A percentile compares a stretch with the other conserved stretches of the same genome.
phyloP scores from a whole-genome alignment of 148 eudicot species.

The Diospyros lotus region DNA sequence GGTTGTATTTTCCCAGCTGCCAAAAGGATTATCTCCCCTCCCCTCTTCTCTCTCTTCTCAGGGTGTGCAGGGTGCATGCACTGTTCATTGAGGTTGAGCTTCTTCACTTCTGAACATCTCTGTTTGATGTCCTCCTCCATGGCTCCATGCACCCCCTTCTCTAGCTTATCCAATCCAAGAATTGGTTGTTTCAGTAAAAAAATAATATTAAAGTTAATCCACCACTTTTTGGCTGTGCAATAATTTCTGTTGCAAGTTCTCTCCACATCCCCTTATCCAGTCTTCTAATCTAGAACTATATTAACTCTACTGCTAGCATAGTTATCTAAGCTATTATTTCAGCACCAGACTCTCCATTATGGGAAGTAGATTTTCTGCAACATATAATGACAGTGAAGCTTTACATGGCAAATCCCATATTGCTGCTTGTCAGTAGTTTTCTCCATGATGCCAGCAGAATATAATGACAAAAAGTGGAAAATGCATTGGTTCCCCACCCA shows the following conservation, averaged over 20 bases:
- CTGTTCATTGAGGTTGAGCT: not conserved
- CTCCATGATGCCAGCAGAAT: not conserved
- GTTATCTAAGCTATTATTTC: not conserved
- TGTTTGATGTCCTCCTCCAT: no score
- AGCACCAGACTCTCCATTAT: not conserved
- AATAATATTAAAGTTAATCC: no score
- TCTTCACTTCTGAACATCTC: not conserved
- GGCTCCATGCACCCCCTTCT: no score
- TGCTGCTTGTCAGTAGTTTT: not conserved
- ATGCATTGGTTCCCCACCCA: not conserved
- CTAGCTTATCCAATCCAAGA: no score
- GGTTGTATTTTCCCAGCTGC: not conserved
- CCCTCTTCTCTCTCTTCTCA: not conserved
- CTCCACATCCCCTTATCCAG: no score
- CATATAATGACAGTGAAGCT: not conserved
- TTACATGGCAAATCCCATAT: not conserved
- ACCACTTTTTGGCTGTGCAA: no score
- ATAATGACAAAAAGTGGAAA: not conserved
- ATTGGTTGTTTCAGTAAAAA: no score
- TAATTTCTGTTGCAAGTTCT: no score
- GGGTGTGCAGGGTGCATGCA: not conserved
- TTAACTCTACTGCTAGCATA: not conserved
- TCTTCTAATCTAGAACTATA: not conserved
- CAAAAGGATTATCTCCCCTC: not conserved
- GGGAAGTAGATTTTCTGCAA: not conserved